A percentile compares a stretch with the other conserved stretches of the same genome.
These are phyloP conservation scores for Tillandsia fasciculata DNA, from an alignment of 176 grass and related monocot species.

Conservation along the genomic window DNA sequence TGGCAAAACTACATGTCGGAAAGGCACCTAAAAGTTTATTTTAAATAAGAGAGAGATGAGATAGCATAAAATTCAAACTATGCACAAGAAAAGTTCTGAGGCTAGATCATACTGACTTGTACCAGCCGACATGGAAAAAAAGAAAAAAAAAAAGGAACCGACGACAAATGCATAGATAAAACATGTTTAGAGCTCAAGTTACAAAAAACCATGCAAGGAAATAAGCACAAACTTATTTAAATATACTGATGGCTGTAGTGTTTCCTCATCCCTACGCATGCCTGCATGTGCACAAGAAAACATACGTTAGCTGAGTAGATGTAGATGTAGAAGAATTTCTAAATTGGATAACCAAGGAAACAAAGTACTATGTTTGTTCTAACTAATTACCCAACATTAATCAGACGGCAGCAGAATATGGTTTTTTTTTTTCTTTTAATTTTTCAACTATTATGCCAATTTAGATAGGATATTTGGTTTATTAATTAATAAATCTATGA, in stretches of 20 bases:
- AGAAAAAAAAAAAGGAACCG: neutral
- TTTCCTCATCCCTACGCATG: constrained; percentile 80
- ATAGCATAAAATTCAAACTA: neutral
- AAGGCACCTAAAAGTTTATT: too few relatives aligned
- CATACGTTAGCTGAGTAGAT: neutral
- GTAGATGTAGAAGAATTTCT: too few relatives aligned
- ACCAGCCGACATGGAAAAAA: neutral
- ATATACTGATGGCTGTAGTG: constrained; percentile 87
- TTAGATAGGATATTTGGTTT: too few relatives aligned
- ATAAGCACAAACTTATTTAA: constrained; percentile 76
- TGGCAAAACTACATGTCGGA: too few relatives aligned
- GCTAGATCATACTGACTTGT: neutral
- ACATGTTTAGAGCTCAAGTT: neutral
- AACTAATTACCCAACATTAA: too few relatives aligned
- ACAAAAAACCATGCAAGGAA: neutral
- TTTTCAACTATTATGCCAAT: too few relatives aligned
- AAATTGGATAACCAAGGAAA: too few relatives aligned
- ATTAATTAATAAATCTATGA: too few relatives aligned
- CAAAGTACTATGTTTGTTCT: too few relatives aligned
- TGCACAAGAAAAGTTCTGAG: neutral
- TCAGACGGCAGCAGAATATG: too few relatives aligned
- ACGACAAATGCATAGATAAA: neutral
- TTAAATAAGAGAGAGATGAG: neutral
- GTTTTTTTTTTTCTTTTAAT: too few relatives aligned
- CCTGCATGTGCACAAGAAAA: constrained; percentile 54